Evolutionary conservation across 164 flowering plant species (phyloP), one percentile per base, ranked within the genome.

Genomic region (Macadamia integrifolia): DNA sequence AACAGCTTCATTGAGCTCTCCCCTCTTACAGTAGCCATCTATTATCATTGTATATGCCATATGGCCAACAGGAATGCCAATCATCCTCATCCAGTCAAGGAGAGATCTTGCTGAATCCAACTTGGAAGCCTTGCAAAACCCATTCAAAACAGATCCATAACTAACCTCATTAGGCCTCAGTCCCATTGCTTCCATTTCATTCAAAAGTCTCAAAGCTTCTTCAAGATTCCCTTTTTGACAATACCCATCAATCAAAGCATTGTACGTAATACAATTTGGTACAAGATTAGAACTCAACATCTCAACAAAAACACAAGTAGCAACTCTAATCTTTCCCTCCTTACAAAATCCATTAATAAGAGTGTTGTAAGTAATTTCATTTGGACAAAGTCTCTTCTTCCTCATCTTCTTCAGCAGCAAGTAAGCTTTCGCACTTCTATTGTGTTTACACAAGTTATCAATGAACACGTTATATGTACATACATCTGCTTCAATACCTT

Each of bases 381-480:
- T 88, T 1, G 96, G 98, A 43, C 62, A 17, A 43, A 87, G 29
- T 79, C 62, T 80, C 71, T 61, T 81, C 75, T 85, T 88, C 75
- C 88, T 85, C 91, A 92, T 92, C 74, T 79, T 89, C 69, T 73
- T 89, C 78, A 92, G 69, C 61, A 89, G 52, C 60, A 92, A 80
- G 80, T 89, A 92, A 72, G 85, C 96, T 76, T 81, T 84, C 23
- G 87, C 73, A 79, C 87, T 88, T 72, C 77, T 78, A 50, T 72
- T 68, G 13, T 77, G 78, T 76, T 76, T 86, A 71, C 98, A 92
- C 75, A 92, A 78, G 72, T 80, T 72, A 71, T 87, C 82, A 64
- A 92, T 79, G 61, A 92, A 60, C 81, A 89, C 77, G 71, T 92
- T 92, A 79, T 84, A 88, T 60, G 93, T 87, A 78, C 84, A 83